A percentile compares a stretch with the other conserved stretches of the same genome.
Evolutionary conservation across 1,139 yeast genomes (phyloP).

Genomic region (Debaryomyces sp.): DNA sequence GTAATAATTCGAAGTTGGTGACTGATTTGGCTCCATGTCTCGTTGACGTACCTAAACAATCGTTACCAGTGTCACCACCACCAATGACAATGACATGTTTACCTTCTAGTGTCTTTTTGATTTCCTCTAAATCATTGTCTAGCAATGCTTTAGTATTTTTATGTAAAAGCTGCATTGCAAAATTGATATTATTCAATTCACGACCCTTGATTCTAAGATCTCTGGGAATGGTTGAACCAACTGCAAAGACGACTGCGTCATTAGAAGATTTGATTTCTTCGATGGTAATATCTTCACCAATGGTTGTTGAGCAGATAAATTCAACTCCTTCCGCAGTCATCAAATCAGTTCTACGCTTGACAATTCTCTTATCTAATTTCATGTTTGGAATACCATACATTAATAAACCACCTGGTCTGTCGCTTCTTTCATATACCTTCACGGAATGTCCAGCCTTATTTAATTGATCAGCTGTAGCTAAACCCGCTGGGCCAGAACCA

Average conservation of each 20-base stretch:
- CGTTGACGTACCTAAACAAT: conserved; percentile 96
- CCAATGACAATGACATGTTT: conserved; percentile 96
- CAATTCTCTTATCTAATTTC: conserved; percentile 93
- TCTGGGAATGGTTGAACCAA: conserved; percentile 96
- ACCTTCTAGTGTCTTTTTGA: conserved; percentile 72
- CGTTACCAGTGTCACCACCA: conserved; percentile 99
- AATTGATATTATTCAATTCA: conserved; percentile 84
- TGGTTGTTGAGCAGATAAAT: conserved; percentile 72
- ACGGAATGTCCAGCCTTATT: conserved; percentile 94
- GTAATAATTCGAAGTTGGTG: conserved; percentile 89
- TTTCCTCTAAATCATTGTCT: conserved; percentile 77
- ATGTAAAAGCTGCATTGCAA: conserved; percentile 91
- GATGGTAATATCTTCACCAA: conserved; percentile 80
- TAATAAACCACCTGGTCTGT: conserved; percentile 93
- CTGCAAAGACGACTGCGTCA: conserved; percentile 91
- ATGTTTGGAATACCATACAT: conserved; percentile 99
- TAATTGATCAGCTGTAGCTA: conserved; percentile 95
- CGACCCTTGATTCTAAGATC: conserved; percentile 95
- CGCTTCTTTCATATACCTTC: conserved; percentile 90
- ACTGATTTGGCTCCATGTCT: conserved; percentile 98
- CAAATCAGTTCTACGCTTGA: conserved; percentile 90
- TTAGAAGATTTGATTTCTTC: conserved; percentile 63
- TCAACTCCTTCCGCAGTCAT: conserved; percentile 88
- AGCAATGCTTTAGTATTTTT: conserved; percentile 89
- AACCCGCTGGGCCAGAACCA: conserved; percentile 98